These are phyloP conservation scores for Nothophoma quercina DNA, from an alignment of 2,329 filamentous ascomycete species.

Conservation along the genomic window DNA sequence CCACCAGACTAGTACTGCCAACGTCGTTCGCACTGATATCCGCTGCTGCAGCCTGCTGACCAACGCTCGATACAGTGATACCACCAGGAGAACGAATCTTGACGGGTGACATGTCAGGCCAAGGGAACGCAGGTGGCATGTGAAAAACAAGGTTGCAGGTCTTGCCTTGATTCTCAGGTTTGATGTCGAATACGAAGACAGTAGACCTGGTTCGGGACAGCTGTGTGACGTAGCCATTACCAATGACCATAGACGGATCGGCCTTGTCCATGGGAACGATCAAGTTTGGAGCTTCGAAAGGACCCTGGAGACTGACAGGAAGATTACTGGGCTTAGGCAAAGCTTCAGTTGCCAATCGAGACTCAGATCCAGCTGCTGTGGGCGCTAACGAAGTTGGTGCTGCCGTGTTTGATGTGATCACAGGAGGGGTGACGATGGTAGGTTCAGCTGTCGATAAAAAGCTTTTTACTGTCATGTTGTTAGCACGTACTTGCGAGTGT, in stretches of 20 bases:
- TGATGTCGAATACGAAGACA: constrained; percentile 59
- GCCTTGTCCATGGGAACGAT: constrained; percentile 48
- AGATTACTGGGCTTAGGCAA: constrained; percentile 21
- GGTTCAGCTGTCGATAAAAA: constrained; percentile 20
- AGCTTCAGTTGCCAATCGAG: constrained; percentile 3
- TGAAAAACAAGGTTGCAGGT: constrained; percentile 59
- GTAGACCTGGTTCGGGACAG: constrained; percentile 50
- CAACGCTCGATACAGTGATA: constrained; percentile 40
- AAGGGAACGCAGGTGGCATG: constrained; percentile 50
- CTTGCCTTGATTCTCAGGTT: constrained; percentile 48
- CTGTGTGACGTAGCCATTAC: constrained; percentile 50
- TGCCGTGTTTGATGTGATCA: constrained; percentile 7
- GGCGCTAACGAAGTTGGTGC: constrained; percentile 2
- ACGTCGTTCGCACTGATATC: constrained; percentile 18
- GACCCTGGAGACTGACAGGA: constrained; percentile 39
- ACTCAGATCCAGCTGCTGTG: neutral
- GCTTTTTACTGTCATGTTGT: constrained; percentile 1
- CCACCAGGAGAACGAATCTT: constrained; percentile 42
- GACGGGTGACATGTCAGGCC: constrained; percentile 46
- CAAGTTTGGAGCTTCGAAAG: constrained; percentile 49
- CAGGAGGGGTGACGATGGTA: constrained; percentile 15
- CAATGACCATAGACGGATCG: constrained; percentile 50
- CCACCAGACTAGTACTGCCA: constrained; percentile 18
- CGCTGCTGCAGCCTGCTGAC: constrained; percentile 10
- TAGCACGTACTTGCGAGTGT: neutral